Conservation (phyloP, 2,329 filamentous ascomycete genomes). For the Stagonosporopsis chrysanthemi region DNA sequence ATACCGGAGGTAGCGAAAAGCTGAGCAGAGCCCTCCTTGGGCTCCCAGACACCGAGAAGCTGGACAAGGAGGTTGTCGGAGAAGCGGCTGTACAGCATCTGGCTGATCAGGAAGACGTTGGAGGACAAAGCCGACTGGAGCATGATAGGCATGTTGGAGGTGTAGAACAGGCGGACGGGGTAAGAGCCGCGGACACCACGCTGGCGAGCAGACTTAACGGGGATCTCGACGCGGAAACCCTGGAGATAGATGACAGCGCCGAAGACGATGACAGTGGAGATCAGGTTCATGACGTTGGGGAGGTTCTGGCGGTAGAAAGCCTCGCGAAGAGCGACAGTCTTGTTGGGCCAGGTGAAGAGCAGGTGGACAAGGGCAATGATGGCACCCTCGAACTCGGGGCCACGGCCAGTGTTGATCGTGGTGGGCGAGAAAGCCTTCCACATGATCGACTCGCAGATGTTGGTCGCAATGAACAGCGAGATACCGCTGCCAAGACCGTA, state of each 20-base stretch:
- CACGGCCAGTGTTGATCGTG: constrained; percentile 98
- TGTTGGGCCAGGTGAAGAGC: constrained; percentile 98
- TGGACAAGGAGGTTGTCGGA: constrained; percentile 98
- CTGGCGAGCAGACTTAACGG: constrained; percentile 98
- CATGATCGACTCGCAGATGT: constrained; percentile 99
- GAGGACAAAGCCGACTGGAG: constrained; percentile 97
- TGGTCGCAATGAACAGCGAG: constrained; percentile 99
- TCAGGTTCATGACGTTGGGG: constrained; percentile 98
- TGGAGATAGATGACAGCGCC: constrained; percentile 98
- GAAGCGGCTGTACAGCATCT: constrained; percentile 99
- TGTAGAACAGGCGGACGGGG: constrained; percentile 99
- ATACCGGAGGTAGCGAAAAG: constrained; percentile 92
- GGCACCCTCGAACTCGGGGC: constrained; percentile 97
- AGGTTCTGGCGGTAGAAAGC: constrained; percentile 99
- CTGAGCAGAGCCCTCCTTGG: constrained; percentile 93
- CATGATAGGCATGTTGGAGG: constrained; percentile 99
- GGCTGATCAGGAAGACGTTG: constrained; percentile 98
- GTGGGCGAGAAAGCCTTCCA: constrained; percentile 99
- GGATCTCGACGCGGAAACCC: constrained; percentile 99
- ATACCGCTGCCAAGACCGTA: constrained; percentile 98
- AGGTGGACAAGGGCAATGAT: constrained; percentile 98
- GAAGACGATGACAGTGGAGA: constrained; percentile 92
- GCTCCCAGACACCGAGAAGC: constrained; percentile 98
- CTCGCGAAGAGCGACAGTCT: constrained; percentile 97
- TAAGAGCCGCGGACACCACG: constrained; percentile 98